A percentile compares a stretch with the other conserved stretches of the same genome.
These are phyloP conservation scores for Pseudogymnoascus sp. DNA, from an alignment of 2,329 filamentous ascomycete genomes.

Conservation along the genomic window DNA sequence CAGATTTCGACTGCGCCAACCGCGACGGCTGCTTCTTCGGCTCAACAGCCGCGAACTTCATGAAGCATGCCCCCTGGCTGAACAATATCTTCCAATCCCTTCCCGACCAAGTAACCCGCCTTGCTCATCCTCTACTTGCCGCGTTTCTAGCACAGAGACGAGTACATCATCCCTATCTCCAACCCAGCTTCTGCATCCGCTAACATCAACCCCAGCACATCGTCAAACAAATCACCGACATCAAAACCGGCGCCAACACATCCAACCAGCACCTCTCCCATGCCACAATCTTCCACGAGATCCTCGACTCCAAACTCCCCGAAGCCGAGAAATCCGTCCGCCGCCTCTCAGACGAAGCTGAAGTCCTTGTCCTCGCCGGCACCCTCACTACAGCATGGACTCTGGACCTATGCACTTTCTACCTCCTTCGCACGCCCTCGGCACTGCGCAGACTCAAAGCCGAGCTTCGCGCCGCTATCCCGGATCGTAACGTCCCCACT, in stretches of 20 bases:
- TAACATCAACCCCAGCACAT: neutral
- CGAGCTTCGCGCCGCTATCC: constrained; percentile 26
- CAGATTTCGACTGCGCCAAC: constrained; percentile 19
- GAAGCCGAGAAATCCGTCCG: neutral
- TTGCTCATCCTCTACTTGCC: neutral
- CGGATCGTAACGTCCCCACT: constrained; percentile 9
- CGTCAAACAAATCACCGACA: neutral
- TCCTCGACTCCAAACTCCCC: neutral
- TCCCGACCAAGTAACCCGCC: neutral
- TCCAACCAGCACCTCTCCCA: neutral
- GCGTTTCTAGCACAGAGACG: neutral
- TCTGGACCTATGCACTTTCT: constrained; percentile 29
- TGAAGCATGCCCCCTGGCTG: constrained; percentile 20
- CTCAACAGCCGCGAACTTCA: constrained; percentile 12
- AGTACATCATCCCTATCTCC: neutral
- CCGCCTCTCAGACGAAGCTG: constrained; percentile 11
- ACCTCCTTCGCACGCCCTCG: constrained; percentile 29
- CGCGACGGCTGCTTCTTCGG: constrained; percentile 14
- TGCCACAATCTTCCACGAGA: constrained; percentile 1
- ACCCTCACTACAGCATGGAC: constrained; percentile 31
- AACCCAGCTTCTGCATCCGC: neutral
- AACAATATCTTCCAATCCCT: neutral
- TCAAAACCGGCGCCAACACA: neutral
- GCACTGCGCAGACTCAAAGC: constrained; percentile 25
- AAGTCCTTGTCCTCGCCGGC: constrained; percentile 25